A percentile compares a stretch with the other conserved stretches of the same genome.
These are phyloP conservation scores for Mycena alexandri DNA, from an alignment of 768 basidiomycete species.

Conservation along the genomic window DNA sequence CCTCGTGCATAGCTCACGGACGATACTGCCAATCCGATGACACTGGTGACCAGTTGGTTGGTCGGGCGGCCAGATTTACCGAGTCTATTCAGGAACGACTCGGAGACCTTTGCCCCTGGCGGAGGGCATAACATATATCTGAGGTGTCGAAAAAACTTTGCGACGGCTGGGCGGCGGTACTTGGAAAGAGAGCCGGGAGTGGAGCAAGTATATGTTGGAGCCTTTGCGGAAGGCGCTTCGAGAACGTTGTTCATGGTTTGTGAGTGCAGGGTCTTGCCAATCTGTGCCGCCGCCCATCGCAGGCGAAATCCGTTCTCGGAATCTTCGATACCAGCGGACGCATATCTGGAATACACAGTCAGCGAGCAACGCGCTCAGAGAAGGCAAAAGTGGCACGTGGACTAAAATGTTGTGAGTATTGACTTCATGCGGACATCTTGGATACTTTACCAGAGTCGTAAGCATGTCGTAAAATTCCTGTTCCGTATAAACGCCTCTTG, in stretches of 20 bases:
- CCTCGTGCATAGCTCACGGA: conserved; percentile 61
- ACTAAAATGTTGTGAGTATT: conserved; percentile 4
- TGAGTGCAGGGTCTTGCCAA: conserved; percentile 29
- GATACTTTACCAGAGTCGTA: conserved; percentile 32
- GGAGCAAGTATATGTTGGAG: background rate
- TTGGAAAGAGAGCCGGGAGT: too few relatives aligned
- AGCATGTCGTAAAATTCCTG: conserved; percentile 57
- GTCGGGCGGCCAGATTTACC: conserved; percentile 51
- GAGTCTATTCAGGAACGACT: conserved; percentile 54
- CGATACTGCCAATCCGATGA: conserved; percentile 60
- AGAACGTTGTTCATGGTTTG: conserved; percentile 25
- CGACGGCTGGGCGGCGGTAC: too few relatives aligned
- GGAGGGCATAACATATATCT: conserved; percentile 19
- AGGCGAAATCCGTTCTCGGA: conserved; percentile 25
- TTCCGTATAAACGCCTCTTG: conserved; percentile 53
- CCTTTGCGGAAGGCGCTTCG: conserved; percentile 45
- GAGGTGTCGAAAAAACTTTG: too few relatives aligned
- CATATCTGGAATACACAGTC: conserved; percentile 1
- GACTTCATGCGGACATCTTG: background rate
- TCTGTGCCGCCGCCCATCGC: conserved; percentile 16
- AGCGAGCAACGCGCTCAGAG: background rate
- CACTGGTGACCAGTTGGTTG: conserved; percentile 57
- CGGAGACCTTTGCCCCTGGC: conserved; percentile 48
- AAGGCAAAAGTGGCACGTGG: conserved; percentile 5
- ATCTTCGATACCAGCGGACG: conserved; percentile 34